phyloP scores from a whole-genome alignment of 2,329 filamentous ascomycete species.

The Talaromyces sp. region DNA sequence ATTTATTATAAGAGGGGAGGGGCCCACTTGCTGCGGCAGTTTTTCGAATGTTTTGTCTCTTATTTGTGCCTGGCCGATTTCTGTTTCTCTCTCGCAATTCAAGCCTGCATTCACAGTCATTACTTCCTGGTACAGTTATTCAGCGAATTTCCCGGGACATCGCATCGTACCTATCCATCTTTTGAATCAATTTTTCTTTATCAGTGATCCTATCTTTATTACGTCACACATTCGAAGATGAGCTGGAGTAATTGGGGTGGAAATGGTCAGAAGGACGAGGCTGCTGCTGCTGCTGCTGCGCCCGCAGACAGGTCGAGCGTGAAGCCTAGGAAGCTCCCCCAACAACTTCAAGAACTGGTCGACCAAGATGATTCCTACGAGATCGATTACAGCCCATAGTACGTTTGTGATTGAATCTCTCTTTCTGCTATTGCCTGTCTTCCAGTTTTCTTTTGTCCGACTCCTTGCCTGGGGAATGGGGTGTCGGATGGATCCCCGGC shows the following conservation, averaged over 20 bases:
- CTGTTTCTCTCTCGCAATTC: not conserved
- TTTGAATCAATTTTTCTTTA: not conserved
- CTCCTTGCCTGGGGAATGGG: not conserved
- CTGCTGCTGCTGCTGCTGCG: conserved; percentile 2
- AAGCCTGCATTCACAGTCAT: not conserved
- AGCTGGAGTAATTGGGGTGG: not conserved
- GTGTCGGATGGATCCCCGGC: not conserved
- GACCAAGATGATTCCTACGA: conserved; percentile 73
- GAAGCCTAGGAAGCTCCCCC: conserved; percentile 54
- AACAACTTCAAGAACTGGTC: conserved; percentile 57
- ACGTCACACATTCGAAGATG: not conserved
- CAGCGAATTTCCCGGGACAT: not conserved
- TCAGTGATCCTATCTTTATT: not conserved
- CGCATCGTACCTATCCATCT: not conserved
- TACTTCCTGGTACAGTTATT: not conserved
- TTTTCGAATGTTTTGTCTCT: not conserved
- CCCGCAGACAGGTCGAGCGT: conserved; percentile 42
- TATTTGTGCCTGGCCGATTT: not conserved
- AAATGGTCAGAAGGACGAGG: conserved; percentile 23
- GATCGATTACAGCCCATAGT: conserved; percentile 77
- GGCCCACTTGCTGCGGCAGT: not conserved
- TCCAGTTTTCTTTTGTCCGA: not conserved
- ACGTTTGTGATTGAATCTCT: conserved; percentile 23
- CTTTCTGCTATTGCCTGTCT: not conserved
- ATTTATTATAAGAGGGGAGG: not conserved